Base-by-base conservation (phyloP, 257 asterid species). In the Gentiana macrophylla region DNA sequence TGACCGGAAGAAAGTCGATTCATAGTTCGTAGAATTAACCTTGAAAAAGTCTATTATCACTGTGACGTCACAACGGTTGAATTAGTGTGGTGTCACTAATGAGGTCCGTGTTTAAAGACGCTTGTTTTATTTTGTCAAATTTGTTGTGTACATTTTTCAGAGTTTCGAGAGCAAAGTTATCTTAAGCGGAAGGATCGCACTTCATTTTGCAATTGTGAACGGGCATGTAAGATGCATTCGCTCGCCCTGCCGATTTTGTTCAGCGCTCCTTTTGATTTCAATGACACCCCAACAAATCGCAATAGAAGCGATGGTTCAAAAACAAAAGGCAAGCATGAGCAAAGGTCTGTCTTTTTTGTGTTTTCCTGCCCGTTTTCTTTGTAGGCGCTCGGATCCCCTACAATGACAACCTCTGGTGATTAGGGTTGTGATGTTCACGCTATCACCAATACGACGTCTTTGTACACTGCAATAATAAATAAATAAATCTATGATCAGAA, bases 101-200 rank as follows among this genome's bases (percentile, higher is more conserved):
- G n/a, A n/a, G n/a, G n/a, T n/a, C n/a, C n/a, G n/a, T 45, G 13
- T 41, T 41, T 2, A 41, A 41, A 41, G 8, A 1, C 8, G 46
- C 8, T 41, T 10, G 46, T 10, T 41, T 41, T 41, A 41, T 41
- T 44, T 32, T 8, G 52, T 15, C 32, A 1, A 50, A 15, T 0
- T 9, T 52, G 32, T 43, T 36, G 57, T 52, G 56, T 59, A 35
- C 47, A 32, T 35, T 32, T 69, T 79, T 71, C 74, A 92, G 99
- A n/a, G 95, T 88, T 38, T 80, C 80, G 12, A 80, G 97, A 67
- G 91, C 99, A 41, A 97, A 92, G n/a, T 70, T 92, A 92, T 80
- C 94, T 92, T 36, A 82, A 82, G 95, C 59, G 99, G 95, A 66
- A 78, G 95, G 69, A 88, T 94, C 34, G 95, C 99, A 52, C 94